Evolutionary conservation across 805 yeast species (phyloP).

Genomic region (Monosporozyma siamensis): DNA sequence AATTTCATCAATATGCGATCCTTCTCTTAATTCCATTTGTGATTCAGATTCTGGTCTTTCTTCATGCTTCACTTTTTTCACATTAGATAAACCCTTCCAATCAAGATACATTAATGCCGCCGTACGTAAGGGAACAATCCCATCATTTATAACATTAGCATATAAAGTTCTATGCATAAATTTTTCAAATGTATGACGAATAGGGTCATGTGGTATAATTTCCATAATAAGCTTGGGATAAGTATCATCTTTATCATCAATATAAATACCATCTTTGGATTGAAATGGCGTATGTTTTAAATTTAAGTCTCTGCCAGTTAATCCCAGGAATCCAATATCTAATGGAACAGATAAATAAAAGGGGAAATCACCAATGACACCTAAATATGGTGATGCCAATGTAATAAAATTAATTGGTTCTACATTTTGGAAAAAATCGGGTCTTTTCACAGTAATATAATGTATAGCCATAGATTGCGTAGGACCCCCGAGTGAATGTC

Average conservation of each 20-base stretch:
- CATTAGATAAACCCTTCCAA: constrained; percentile 62
- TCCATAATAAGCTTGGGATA: constrained; percentile 51
- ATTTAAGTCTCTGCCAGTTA: constrained; percentile 85
- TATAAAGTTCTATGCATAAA: constrained; percentile 72
- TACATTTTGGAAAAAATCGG: constrained; percentile 55
- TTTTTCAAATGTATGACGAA: constrained; percentile 49
- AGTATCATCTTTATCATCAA: constrained; percentile 7
- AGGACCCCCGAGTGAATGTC: constrained; percentile 90
- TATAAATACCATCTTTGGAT: constrained; percentile 21
- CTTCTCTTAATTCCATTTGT: constrained; percentile 1
- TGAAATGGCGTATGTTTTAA: constrained; percentile 37
- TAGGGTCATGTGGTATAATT: constrained; percentile 59
- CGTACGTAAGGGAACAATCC: constrained; percentile 90
- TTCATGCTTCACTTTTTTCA: constrained; percentile 30
- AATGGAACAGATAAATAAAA: constrained; percentile 73
- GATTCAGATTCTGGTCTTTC: constrained; percentile 2
- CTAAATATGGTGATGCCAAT: constrained; percentile 82
- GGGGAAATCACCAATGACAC: constrained; percentile 83
- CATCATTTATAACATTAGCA: constrained; percentile 88
- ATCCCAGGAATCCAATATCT: constrained; percentile 83
- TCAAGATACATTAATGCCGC: constrained; percentile 79
- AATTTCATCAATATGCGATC: constrained; percentile 11
- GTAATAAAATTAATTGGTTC: constrained; percentile 73
- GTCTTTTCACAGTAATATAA: constrained; percentile 50
- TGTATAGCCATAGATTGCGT: constrained; percentile 88